Evolutionary conservation across 2,329 filamentous ascomycete genomes (phyloP).

Genomic region (Bipolaris sorokiniana): DNA sequence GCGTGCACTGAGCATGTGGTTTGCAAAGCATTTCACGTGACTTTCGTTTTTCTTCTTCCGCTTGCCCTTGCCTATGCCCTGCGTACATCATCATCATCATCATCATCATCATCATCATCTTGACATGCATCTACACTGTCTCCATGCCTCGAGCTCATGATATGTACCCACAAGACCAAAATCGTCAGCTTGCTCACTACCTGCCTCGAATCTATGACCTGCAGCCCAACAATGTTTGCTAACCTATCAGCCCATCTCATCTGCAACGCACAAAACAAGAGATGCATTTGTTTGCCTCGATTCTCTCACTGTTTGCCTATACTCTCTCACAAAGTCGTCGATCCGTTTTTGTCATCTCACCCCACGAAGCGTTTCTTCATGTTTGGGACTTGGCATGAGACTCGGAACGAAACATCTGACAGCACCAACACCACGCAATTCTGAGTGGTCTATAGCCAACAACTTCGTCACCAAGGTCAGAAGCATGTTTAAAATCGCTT

Average conservation of each 20-base stretch:
- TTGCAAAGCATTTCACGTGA: background rate
- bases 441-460: too few relatives aligned
- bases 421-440: background rate
- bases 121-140: background rate
- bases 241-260: background rate
- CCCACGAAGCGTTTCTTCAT: slow-evolving; percentile 6
- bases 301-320: too few relatives aligned
- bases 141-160: background rate
- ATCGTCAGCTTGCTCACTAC: background rate
- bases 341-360: background rate
- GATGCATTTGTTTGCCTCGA: background rate
- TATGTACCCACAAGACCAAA: too few relatives aligned
- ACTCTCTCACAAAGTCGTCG: background rate
- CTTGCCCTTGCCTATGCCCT: background rate
- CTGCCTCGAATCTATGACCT: background rate
- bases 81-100: background rate
- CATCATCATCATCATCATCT: background rate
- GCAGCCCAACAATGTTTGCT: background rate
- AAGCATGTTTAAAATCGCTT: slow-evolving; percentile 7
- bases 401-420: slow-evolving; percentile 14
- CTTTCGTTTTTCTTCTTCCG: background rate
- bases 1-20: background rate
- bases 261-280: slow-evolving; percentile 8
- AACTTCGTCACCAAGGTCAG: slow-evolving; percentile 2
- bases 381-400: slow-evolving; percentile 22